These are phyloP conservation scores for Saccharomycopsis lassenensis DNA, from an alignment of 805 yeast genomes.

Conservation along the genomic window DNA sequence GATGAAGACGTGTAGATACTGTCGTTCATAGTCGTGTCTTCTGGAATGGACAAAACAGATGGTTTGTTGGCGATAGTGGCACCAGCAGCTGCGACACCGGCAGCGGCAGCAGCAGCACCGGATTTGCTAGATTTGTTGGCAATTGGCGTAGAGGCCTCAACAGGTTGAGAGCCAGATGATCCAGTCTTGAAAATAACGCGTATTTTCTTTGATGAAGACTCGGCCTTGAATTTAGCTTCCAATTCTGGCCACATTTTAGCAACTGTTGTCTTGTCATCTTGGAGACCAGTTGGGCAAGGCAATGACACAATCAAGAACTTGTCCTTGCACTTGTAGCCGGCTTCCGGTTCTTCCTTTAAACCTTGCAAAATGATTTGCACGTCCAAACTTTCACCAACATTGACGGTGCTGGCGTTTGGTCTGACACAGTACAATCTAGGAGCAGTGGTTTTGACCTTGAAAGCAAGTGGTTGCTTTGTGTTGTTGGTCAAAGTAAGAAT, in stretches of 20 bases:
- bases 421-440: conserved; percentile 92
- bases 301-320: conserved; percentile 84
- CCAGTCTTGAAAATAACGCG: conserved; percentile 40
- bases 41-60: conserved; percentile 14
- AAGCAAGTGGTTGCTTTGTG: conserved; percentile 51
- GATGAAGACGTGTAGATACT: conserved; percentile 21
- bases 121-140: conserved; percentile 10
- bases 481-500: conserved; percentile 41
- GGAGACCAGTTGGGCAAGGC: conserved; percentile 47
- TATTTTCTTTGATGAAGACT: conserved; percentile 52
- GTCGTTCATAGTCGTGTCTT: conserved; percentile 18
- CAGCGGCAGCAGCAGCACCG: conserved; percentile 18
- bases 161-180: conserved; percentile 12
- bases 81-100: conserved; percentile 23
- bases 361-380: conserved; percentile 85
- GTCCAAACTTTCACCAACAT: conserved; percentile 61
- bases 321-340: conserved; percentile 75
- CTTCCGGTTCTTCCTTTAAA: conserved; percentile 58
- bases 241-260: conserved; percentile 68
- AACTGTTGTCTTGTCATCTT: conserved; percentile 38
- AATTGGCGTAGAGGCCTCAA: too few relatives aligned
- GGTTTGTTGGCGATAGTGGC: conserved; percentile 22
- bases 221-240: conserved; percentile 45
- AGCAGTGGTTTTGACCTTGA: conserved; percentile 96
- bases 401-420: conserved; percentile 80